Base-by-base conservation (phyloP, 192 early-diverging fungal species). In the Entomortierella beljakovae region DNA sequence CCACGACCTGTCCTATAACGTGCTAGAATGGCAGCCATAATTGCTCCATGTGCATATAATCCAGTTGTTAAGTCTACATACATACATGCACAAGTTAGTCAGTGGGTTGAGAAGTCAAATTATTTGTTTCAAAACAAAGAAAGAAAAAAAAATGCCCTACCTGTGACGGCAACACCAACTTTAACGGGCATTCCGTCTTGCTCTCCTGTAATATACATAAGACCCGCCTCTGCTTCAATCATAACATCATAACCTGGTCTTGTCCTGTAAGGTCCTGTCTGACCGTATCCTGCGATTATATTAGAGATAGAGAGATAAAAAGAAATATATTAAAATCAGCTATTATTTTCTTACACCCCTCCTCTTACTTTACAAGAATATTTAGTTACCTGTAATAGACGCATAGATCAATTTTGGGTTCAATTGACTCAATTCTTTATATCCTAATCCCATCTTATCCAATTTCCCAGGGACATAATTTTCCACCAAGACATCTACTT, bases 171-270 rank as follows among this genome's bases (percentile, higher is more conserved):
- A 1, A 99, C 97, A 40, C 97, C 97, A 1, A 97, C 94, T 74
- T 99, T 99, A 51, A 97, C 97, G 0, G 96, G 96, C 46, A 83
- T 50, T 0, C 95, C 92, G 69, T 88, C 79, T 26, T 86, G 85
- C 66, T 97, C 95, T 18, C 95, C 97, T 6, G 97, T 99, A 38
- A 99, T 99, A 73, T 96, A 90, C 96, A 99, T 99, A 31, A 99
- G 60, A 22, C 97, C 97, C 22, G 93, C 96, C 72, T 97, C 94
- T 8, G 90, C 93, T 81, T 95, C 92, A 38, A 93, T 88, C 68
- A 94, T 92, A 37, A 94, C 94, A 87, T 97, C 97, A 71, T 98
- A 97, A 7, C 97, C 97, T 7, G 96, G 88, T 53, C 87, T 60
- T n/a, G 85, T 61, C 6, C 90, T 82, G 68, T 92, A 97, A 16